Base-by-base conservation (phyloP, 1,284 basidiomycete genomes). In the Ganoderma meredithae region DNA sequence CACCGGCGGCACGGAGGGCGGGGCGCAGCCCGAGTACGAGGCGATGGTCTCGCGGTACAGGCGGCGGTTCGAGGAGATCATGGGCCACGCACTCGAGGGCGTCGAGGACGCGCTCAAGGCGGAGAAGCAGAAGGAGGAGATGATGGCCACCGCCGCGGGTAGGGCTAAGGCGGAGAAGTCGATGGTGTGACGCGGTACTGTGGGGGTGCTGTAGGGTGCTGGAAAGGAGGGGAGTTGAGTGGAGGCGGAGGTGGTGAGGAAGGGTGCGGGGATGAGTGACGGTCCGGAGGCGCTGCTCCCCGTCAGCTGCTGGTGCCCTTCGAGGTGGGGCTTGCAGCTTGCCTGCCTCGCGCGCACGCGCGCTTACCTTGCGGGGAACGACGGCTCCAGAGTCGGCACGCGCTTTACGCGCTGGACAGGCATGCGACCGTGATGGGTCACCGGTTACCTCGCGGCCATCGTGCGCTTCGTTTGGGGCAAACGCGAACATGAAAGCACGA, bases 1-100 rank as follows among this genome's bases (percentile, higher is more conserved):
- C 43, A 27, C 69, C 6, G 78, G 75, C 31, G 0, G 64, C 6
- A 69, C 73, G 40, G 33, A 69, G 40, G 33, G 69, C 10, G 79
- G 78, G 31, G 0, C 63, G 9, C 70, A 74, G 47, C 0, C 65
- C 10, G 71, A 74, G 49, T 72, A 68, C 61, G 77, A 80, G 49
- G n/a, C 40, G 36, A 66, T 66, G 49, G 73, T 81, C 66, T 64
- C 65, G 9, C 70, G 72, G 31, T 81, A 75, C 67, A 74, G 81
- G 12, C 60, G 65, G 31, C 73, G 78, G 33, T 77, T 81, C 55
- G 81, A 82, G 74, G 72, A 74, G 65, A 76, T 81, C 65, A 71
- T 81, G 65, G 77, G 78, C n/a, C 73, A 76, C 65, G 69, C 65
- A 36, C 47, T 69, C 65, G 68, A 66, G 49, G 72, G 75, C 53